phyloP scores from a whole-genome alignment of 2,329 filamentous ascomycete genomes.

The Hymenoscyphus fructigenus region DNA sequence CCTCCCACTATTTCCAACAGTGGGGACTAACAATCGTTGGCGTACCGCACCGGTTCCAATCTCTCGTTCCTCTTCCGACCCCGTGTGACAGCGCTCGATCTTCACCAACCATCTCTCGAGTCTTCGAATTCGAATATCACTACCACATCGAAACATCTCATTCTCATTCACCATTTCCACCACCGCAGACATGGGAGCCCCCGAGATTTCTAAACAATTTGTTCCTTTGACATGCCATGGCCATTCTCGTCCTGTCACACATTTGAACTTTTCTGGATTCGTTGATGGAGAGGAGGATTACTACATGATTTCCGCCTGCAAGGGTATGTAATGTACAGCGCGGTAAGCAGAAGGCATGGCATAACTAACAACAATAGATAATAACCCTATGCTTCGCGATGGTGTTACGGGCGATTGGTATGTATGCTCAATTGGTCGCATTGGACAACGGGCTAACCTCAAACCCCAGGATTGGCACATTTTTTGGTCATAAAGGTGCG shows the following conservation, averaged over 20 bases:
- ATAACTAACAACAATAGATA: constrained; percentile 58
- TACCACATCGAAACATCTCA: not conserved
- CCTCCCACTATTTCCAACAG: not conserved
- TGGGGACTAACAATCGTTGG: not conserved
- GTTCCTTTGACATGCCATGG: constrained; percentile 76
- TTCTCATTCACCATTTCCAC: not conserved
- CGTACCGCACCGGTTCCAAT: not conserved
- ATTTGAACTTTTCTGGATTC: constrained; percentile 69
- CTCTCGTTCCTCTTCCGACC: not conserved
- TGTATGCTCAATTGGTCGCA: constrained; percentile 26
- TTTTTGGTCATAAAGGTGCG: constrained; percentile 96
- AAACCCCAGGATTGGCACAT: constrained; percentile 77
- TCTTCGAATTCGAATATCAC: constrained; percentile 6
- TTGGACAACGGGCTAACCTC: constrained; percentile 23
- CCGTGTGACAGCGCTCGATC: not conserved
- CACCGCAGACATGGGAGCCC: constrained; percentile 29
- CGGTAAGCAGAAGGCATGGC: not conserved
- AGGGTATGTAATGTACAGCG: constrained; percentile 46
- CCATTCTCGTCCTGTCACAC: constrained; percentile 71
- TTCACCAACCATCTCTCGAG: not conserved
- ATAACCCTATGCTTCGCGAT: constrained; percentile 97
- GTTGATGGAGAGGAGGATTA: constrained; percentile 60
- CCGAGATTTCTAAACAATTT: constrained; percentile 34
- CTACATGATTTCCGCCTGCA: constrained; percentile 73
- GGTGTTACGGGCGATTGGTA: constrained; percentile 93